Base-by-base conservation (phyloP, 805 yeast genomes). In the Myxozyma sirexii region DNA sequence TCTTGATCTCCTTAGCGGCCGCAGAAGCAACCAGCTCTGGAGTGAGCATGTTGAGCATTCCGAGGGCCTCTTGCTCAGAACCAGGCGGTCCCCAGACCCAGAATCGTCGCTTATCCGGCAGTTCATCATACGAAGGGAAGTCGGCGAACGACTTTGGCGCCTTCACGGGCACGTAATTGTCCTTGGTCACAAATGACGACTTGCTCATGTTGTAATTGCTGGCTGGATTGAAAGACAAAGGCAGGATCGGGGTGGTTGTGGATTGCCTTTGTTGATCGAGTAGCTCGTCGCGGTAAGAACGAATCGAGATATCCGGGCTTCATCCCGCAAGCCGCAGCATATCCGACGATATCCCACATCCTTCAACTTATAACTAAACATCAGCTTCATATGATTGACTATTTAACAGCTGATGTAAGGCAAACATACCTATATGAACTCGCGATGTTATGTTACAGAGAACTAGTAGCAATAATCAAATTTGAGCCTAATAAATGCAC, bases 11-110 rank as follows among this genome's bases (percentile, higher is more conserved):
- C 24, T 43, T 39, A 6, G 68, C 51, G 3, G 63, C 68, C 19
- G 56, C 56, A 21, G 52, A 42, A 19, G 69, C 68, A 1, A 68
- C 70, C 33, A 64, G 56, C 24, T 62, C 70, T 1, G 68, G 57
- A 1, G 69, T 68, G 41, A 67, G 56, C 54, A 67, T 58, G 49
- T 63, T 66, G 35, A 67, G 67, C 66, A 60, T 68, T 17, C 71
- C 71, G n/a, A 67, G 64, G 13, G 63, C 70, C 39, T 68, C 71
- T 23, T 66, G 67, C 29, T 55, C 66, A 12, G 71, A 69, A n/a
- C 71, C 72, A 0, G 69, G 65, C 2, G 70, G 69, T 8, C 67
- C 67, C 70, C 69, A 69, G 21, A 63, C 67, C 72, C 72, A 70
- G 57, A 43, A 69, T 37, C 67, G 67, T 6, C 59, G 59, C 51